phyloP scores from a whole-genome alignment of 2,329 filamentous ascomycete species.

The Monascus ruber region DNA sequence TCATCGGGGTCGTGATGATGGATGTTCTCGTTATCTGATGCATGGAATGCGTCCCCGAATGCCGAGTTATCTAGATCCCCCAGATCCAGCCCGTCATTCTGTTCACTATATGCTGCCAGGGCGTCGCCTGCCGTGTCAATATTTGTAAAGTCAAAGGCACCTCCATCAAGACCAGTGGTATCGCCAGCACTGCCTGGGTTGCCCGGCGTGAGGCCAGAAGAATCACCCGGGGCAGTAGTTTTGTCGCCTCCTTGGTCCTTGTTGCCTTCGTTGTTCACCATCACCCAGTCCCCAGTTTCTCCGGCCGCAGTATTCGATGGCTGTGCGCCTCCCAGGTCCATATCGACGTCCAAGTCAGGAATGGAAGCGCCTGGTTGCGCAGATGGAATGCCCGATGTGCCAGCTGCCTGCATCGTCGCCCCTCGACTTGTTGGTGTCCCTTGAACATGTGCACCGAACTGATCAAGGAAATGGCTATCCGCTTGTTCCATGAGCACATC shows the following conservation, averaged over 20 bases:
- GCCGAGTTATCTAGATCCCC: slow-evolving; percentile 66
- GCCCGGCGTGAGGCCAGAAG: slow-evolving; percentile 9
- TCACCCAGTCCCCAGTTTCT: slow-evolving; percentile 60
- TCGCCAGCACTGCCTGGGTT: slow-evolving; percentile 15
- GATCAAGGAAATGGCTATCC: slow-evolving; percentile 21
- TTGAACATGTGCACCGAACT: slow-evolving; percentile 17
- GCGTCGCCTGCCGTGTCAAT: slow-evolving; percentile 60
- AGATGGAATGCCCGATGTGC: slow-evolving; percentile 32
- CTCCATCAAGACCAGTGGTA: slow-evolving; percentile 19
- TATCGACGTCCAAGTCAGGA: slow-evolving; percentile 28
- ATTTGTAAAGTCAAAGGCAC: slow-evolving; percentile 37
- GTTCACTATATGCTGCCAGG: slow-evolving; percentile 54
- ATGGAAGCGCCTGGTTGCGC: slow-evolving; percentile 3
- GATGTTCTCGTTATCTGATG: slow-evolving; percentile 36
- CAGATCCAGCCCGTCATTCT: slow-evolving; percentile 41
- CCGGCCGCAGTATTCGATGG: slow-evolving; percentile 30
- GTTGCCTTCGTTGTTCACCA: slow-evolving; percentile 54
- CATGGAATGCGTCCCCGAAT: slow-evolving; percentile 73
- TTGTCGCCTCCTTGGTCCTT: slow-evolving; percentile 29
- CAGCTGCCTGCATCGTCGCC: slow-evolving; percentile 40
- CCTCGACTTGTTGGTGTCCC: slow-evolving; percentile 4
- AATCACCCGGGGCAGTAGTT: slow-evolving; percentile 6
- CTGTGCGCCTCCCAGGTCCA: slow-evolving; percentile 43
- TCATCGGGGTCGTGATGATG: slow-evolving; percentile 31
- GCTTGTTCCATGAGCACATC: slow-evolving; percentile 25